A percentile compares a stretch with the other conserved stretches of the same genome.
phyloP scores from a whole-genome alignment of 2,329 filamentous ascomycete species.

The Colletotrichum sp. region DNA sequence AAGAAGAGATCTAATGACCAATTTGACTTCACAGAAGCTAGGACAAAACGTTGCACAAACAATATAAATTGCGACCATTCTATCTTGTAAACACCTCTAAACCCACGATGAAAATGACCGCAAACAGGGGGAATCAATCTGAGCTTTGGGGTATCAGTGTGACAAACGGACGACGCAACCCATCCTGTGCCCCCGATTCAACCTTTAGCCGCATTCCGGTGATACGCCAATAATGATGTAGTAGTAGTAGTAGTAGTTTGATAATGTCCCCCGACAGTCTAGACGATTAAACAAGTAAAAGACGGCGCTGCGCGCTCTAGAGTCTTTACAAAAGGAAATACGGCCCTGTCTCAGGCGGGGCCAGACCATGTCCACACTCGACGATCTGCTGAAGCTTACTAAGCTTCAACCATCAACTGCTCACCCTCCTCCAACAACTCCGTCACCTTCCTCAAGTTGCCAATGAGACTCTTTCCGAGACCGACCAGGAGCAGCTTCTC shows the following conservation, averaged over 20 bases:
- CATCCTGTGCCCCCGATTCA: not conserved
- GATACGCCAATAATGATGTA: not conserved
- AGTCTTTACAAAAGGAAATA: not conserved
- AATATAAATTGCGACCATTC: not conserved
- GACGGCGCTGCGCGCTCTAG: not conserved
- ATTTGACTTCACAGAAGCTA: too few species aligned
- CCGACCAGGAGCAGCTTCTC: constrained; percentile 94
- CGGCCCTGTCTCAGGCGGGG: not conserved
- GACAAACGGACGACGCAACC: not conserved
- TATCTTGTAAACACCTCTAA: not conserved
- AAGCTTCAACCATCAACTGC: constrained; percentile 77
- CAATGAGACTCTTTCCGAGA: constrained; percentile 83
- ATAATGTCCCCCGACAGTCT: not conserved
- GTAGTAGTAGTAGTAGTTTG: not conserved
- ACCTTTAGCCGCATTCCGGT: not conserved
- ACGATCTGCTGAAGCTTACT: not conserved
- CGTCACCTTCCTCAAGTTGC: constrained; percentile 83
- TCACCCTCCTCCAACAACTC: constrained; percentile 93
- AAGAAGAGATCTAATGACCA: too few species aligned
- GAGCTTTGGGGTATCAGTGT: not conserved
- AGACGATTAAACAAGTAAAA: not conserved
- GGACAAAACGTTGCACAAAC: too few species aligned
- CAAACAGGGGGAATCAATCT: not conserved
- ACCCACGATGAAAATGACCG: not conserved
- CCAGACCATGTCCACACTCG: not conserved